Conservation (phyloP, 176 grass and related monocot species). For the Canna indica region DNA sequence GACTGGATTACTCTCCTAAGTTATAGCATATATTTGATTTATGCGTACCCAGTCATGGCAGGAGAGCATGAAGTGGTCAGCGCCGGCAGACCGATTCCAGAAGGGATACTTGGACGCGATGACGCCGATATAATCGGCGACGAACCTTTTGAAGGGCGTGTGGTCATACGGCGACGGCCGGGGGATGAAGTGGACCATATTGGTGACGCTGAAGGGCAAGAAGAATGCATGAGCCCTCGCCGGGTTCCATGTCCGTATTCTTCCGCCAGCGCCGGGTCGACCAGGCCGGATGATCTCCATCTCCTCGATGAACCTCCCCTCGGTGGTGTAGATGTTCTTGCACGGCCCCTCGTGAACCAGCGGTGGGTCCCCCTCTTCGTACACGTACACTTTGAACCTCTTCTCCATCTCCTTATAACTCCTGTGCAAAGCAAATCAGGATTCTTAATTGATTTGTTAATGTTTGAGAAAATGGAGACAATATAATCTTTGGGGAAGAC, state of each 20-base stretch:
- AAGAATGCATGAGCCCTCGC: slow-evolving; percentile 48
- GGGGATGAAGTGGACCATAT: slow-evolving; percentile 47
- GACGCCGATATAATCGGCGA: slow-evolving; percentile 57
- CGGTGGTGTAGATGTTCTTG: slow-evolving; percentile 70
- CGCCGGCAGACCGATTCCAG: slow-evolving; percentile 61
- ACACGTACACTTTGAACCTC: slow-evolving; percentile 68
- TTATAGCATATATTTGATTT: no score
- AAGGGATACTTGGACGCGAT: slow-evolving; percentile 42
- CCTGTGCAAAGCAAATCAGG: slow-evolving; percentile 18
- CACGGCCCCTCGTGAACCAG: slow-evolving; percentile 49
- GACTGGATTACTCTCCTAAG: not conserved
- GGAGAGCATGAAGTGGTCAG: slow-evolving; percentile 88
- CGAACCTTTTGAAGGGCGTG: slow-evolving; percentile 20
- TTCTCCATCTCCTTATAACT: slow-evolving; percentile 77
- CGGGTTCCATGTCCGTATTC: slow-evolving; percentile 36
- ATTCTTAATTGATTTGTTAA: no score
- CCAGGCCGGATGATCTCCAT: slow-evolving; percentile 35
- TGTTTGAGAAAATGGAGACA: no score
- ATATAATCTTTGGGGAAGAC: not conserved
- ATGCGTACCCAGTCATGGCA: slow-evolving; percentile 65
- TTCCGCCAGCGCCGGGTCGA: rapidly evolving
- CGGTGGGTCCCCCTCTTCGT: slow-evolving; percentile 75
- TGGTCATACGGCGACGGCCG: slow-evolving; percentile 15
- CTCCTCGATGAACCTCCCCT: slow-evolving; percentile 74
- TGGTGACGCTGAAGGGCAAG: slow-evolving; percentile 48